Percentiles rank a stretch among this genome's conserved stretches.
phyloP scores from a whole-genome alignment of 2,329 filamentous ascomycete genomes.

The Xylaria digitata region DNA sequence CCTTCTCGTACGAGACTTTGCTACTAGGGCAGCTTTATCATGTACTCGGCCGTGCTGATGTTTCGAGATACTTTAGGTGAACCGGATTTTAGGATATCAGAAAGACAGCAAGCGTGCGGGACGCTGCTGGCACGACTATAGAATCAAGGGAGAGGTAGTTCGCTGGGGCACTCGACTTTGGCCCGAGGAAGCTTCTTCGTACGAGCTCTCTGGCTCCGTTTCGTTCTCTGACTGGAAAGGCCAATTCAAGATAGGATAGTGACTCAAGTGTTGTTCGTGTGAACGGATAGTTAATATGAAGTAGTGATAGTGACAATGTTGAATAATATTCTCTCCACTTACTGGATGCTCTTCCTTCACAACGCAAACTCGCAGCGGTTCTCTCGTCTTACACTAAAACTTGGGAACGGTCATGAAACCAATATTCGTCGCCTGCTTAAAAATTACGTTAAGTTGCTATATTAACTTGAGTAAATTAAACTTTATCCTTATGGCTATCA shows the following conservation, averaged over 20 bases:
- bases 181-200: background rate
- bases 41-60: background rate
- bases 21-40: background rate
- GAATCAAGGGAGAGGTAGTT: too few relatives aligned
- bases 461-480: background rate
- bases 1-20: background rate
- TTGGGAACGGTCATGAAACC: background rate
- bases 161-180: background rate
- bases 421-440: background rate
- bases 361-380: background rate
- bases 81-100: too few relatives aligned
- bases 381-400: background rate
- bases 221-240: background rate
- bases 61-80: too few relatives aligned
- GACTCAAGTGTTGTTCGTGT: background rate
- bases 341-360: too few relatives aligned
- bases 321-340: too few relatives aligned
- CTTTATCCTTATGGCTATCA: background rate
- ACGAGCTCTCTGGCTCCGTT: background rate
- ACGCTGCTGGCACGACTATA: too few relatives aligned
- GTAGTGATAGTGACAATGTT: background rate
- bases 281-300: background rate
- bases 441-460: background rate
- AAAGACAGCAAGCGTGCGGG: background rate
- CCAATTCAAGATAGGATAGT: background rate